These are phyloP conservation scores for Penicillium brasilianum DNA, from an alignment of 2,329 filamentous ascomycete species.

Conservation along the genomic window DNA sequence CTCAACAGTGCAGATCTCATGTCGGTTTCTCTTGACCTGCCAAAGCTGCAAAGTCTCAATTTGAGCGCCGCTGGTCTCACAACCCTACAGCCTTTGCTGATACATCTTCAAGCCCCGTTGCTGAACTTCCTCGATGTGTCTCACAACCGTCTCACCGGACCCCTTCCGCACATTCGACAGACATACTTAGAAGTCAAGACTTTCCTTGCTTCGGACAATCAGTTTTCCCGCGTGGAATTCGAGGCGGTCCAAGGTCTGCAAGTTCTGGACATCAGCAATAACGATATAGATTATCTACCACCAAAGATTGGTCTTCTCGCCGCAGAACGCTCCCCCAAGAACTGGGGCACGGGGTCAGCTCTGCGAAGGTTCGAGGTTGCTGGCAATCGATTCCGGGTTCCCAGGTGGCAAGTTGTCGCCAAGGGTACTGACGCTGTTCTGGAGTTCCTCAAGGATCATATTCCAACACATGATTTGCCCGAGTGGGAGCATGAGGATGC, in stretches of 20 bases:
- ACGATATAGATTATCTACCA: conserved; percentile 81
- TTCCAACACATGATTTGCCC: conserved; percentile 59
- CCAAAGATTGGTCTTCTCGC: conserved; percentile 79
- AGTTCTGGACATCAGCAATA: conserved; percentile 79
- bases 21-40: conserved; percentile 68
- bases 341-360: conserved; percentile 52
- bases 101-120: conserved; percentile 71
- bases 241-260: conserved; percentile 75
- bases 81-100: conserved; percentile 68
- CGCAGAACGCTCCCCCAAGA: conserved; percentile 52
- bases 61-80: conserved; percentile 75
- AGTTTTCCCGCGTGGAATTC: conserved; percentile 72
- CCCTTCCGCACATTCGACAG: conserved; percentile 69
- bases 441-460: conserved; percentile 77
- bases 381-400: conserved; percentile 87
- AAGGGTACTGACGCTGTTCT: conserved; percentile 86
- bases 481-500: conserved; percentile 43
- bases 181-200: conserved; percentile 73
- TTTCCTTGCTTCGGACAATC: conserved; percentile 79
- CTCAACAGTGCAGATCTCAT: conserved; percentile 70
- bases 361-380: conserved; percentile 74
- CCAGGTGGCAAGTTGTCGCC: conserved; percentile 80
- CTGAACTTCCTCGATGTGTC: conserved; percentile 81
- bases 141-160: conserved; percentile 74
- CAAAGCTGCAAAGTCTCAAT: conserved; percentile 76